Base-by-base conservation (phyloP, 176 grass and related monocot genomes). In the Tillandsia leiboldiana region DNA sequence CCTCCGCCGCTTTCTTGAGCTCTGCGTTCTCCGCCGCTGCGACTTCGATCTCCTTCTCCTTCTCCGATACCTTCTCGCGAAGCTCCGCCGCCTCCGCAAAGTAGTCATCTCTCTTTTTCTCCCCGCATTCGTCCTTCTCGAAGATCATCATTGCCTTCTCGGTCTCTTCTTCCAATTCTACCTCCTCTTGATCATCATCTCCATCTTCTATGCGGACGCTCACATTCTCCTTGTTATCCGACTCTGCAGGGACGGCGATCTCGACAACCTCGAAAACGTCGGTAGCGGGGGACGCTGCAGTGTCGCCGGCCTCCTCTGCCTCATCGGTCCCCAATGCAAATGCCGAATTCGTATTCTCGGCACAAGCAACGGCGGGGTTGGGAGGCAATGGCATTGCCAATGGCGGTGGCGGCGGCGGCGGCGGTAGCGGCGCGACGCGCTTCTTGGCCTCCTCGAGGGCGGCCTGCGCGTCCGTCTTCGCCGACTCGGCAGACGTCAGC, bases 231-330 rank as follows among this genome's bases (percentile, higher is more conserved):
- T 83, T 83, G 48, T 85, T 71, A 66, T 23, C 50, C 15, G 27
- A 11, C 22, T 63, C 33, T 1, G 5, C 2, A 27, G 18, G 10
- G 10, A 23, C 87, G 13, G 49, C 56, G 1, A 54, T 65, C 48
- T 52, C 59, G 10, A 82, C 42, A 1, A 72, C 88, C 82, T 96
- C 88, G 9, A 89, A 91, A 71, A 96, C 85, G 69, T 96, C 88
- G 9, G 80, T 89, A 12, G 79, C 70, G 13, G 80, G 79, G 22
- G 72, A 72, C 81, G 78, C 82, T 0, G 56, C 2, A 3, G 76
- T 50, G 74, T 74, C 71, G 47, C 63, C 82, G 9, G 77, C 2
- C 53, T 28, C 73, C 70, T 77, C 82, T 24, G 56, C 68, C 11
- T 51, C 66, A 23, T 73, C 42, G 20, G 14, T 75, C 59, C 1